Base-by-base conservation (phyloP, 2,329 filamentous ascomycete genomes). In the Lanzia echinophila region DNA sequence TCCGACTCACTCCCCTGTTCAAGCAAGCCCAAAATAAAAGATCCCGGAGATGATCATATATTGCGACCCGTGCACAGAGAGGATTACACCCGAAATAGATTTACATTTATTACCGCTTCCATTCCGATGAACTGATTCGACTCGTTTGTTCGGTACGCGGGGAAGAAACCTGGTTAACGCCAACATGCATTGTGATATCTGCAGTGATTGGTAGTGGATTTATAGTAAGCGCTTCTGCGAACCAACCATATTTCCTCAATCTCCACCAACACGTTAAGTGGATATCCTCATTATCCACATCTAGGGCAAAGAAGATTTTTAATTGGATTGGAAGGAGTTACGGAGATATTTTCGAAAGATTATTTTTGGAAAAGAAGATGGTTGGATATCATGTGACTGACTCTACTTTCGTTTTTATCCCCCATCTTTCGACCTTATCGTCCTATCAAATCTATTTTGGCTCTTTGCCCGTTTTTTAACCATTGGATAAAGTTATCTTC, bases 11-110 rank as follows among this genome's bases (percentile, higher is more conserved):
- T 22, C 15, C 34, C 50, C 20, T 22, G 24, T 48, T 22, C 19
- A 53, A 47, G 50, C 43, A 53, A 42, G 50, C 34, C 19, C 43
- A 53, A 53, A 53, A 53, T 53, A n/a, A 53, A 53, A 48, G 34
- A 48, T 47, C 24, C 43, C 15, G 12, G 50, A 20, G 43, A 53
- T 20, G 33, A 33, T 47, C 34, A 39, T 28, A 39, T 53, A 31
- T 36, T 48, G 22, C 24, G 31, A 42, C n/a, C 43, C 13, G 50
- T 53, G 44, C 50, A 31, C 24, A 3, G 13, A n/a, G n/a, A n/a
- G n/a, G 15, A n/a, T 39, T 50, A 20, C 28, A 32, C 49, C 39
- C 34, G 50, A 53, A 53, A 53, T 53, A 53, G 50, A 48, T 39
- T 39, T 41, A 28, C 33, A 17, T 28, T 47, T 38, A 12, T 38